Evolutionary conservation across 495 filamentous ascomycete species (phyloP).

Genomic region (Aspergillus cristatus): DNA sequence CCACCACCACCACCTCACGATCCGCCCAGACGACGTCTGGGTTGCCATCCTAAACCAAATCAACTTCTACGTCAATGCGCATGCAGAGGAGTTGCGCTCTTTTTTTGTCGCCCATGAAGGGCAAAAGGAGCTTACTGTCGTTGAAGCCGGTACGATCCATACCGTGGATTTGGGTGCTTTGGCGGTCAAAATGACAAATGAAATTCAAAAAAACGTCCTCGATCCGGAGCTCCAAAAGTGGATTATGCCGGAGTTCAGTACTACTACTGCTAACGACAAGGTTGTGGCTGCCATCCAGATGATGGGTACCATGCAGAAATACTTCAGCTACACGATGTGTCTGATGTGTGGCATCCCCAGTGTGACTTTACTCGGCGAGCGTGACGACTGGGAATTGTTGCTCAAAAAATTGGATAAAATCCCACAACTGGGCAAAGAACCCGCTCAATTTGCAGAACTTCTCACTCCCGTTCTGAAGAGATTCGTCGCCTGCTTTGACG

Average conservation of each 20-base stretch:
- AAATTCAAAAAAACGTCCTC: constrained; percentile 25
- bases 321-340: constrained; percentile 22
- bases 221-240: constrained; percentile 26
- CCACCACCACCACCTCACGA: constrained; percentile 42
- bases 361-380: constrained; percentile 38
- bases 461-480: constrained; percentile 16
- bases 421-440: constrained; percentile 28
- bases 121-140: constrained; percentile 29
- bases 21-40: constrained; percentile 57
- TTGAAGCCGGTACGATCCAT: constrained; percentile 5
- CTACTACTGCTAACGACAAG: constrained; percentile 25
- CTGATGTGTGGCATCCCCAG: constrained; percentile 36
- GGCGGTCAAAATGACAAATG: constrained; percentile 15
- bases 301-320: constrained; percentile 34
- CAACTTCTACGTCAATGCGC: constrained; percentile 39
- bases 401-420: constrained; percentile 26
- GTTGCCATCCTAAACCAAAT: constrained; percentile 48
- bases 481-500: constrained; percentile 21
- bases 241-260: constrained; percentile 36
- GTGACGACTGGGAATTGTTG: constrained; percentile 31
- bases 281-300: constrained; percentile 26
- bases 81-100: constrained; percentile 34
- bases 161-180: constrained; percentile 13
- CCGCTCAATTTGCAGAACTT: constrained; percentile 9
- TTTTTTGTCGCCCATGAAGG: constrained; percentile 34